Evolutionary conservation across 2,329 filamentous ascomycete species (phyloP).

Genomic region (Fusarium sp.): DNA sequence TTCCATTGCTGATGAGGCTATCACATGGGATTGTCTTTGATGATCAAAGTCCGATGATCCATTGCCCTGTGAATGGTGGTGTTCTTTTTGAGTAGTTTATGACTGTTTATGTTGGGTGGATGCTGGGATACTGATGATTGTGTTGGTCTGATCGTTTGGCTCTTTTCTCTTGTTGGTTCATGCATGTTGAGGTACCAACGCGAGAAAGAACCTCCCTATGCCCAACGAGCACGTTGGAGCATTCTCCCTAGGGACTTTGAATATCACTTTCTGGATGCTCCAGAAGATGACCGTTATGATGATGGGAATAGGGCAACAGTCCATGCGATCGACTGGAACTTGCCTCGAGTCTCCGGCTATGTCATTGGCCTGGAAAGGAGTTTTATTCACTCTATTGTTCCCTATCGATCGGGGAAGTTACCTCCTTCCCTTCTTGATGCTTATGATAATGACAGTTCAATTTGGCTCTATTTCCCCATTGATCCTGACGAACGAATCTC

Average conservation of each 20-base stretch:
- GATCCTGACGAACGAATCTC: background rate
- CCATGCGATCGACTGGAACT: background rate
- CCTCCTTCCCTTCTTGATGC: background rate
- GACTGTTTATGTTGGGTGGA: background rate
- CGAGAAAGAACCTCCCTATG: too few species aligned
- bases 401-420: background rate
- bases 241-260: background rate
- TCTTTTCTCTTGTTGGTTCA: background rate
- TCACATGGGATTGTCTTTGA: too few species aligned
- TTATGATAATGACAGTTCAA: fast-evolving
- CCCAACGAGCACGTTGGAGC: background rate
- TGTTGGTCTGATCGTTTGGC: background rate
- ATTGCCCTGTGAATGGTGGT: background rate
- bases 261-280: background rate
- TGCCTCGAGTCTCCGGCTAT: background rate
- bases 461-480: background rate
- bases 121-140: background rate
- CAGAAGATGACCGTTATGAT: background rate
- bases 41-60: too few species aligned
- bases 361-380: background rate
- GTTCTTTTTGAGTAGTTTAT: fast-evolving
- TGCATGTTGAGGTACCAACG: background rate
- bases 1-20: too few species aligned
- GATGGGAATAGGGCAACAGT: background rate
- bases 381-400: background rate